Conservation (phyloP, 2,329 filamentous ascomycete species). For the Gliomastix tumulicola region DNA sequence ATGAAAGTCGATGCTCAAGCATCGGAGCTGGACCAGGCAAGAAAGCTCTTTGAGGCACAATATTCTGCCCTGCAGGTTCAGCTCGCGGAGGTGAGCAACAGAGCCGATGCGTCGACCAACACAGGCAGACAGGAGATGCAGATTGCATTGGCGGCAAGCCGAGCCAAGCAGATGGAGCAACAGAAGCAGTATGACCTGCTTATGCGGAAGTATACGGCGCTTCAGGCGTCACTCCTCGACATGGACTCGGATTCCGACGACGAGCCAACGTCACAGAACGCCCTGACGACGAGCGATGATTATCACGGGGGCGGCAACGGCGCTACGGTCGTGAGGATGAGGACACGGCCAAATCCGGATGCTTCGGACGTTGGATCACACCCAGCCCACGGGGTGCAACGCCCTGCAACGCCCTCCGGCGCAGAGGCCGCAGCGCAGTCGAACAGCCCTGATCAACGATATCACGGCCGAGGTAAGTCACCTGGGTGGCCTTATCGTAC, state of each 20-base stretch:
- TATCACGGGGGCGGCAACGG: too few relatives aligned
- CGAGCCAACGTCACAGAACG: too few relatives aligned
- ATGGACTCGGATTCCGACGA: slow-evolving; percentile 36
- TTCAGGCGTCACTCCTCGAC: slow-evolving; percentile 43
- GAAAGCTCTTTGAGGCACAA: slow-evolving; percentile 38
- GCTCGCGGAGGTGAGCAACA: slow-evolving; percentile 29
- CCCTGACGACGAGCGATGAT: too few relatives aligned
- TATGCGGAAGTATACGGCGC: slow-evolving; percentile 41
- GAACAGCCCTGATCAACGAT: slow-evolving; percentile 30
- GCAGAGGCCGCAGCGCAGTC: slow-evolving; percentile 16
- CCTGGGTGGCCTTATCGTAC: too few relatives aligned
- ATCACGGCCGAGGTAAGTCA: slow-evolving; percentile 38
- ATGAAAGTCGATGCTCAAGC: slow-evolving; percentile 48
- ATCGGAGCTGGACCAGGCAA: slow-evolving; percentile 35
- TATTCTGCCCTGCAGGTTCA: slow-evolving; percentile 37
- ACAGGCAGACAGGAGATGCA: slow-evolving; percentile 20
- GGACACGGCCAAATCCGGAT: background rate
- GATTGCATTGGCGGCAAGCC: slow-evolving; percentile 39
- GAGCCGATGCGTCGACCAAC: slow-evolving; percentile 8
- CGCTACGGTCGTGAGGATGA: too few relatives aligned
- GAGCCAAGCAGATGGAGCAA: slow-evolving; percentile 45
- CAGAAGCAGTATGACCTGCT: slow-evolving; percentile 44
- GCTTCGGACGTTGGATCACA: too few relatives aligned
- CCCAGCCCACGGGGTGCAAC: too few relatives aligned
- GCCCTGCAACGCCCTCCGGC: slow-evolving; percentile 25